Percentiles rank a stretch among this genome's conserved stretches.
Conservation (phyloP, 2,329 filamentous ascomycete species). For the Alternaria sp. region DNA sequence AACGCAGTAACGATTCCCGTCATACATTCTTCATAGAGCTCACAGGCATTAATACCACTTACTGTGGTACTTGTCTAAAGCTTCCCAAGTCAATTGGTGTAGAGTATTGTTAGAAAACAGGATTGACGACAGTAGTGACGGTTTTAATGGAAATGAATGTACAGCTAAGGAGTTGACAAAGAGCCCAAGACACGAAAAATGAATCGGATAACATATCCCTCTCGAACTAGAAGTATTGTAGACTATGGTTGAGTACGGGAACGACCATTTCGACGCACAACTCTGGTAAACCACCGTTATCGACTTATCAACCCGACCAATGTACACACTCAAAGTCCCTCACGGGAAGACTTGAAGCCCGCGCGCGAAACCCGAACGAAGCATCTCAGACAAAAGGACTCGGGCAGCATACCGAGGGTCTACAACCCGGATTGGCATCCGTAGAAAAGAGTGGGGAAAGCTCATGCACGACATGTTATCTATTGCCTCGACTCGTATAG, state of each 20-base stretch:
- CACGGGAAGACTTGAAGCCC: neutral
- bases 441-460: neutral
- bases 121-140: neutral
- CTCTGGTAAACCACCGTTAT: neutral
- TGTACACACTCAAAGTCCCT: neutral
- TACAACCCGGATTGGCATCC: neutral
- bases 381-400: neutral
- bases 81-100: neutral
- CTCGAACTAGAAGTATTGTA: neutral
- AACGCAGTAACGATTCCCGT: neutral
- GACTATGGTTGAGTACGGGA: neutral
- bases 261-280: neutral
- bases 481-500: neutral
- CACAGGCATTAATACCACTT: neutral
- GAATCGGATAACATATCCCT: neutral
- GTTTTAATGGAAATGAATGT: neutral
- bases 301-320: neutral
- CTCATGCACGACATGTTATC: conserved; percentile 3
- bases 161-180: neutral
- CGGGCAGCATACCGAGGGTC: neutral
- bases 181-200: neutral
- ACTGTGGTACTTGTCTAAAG: neutral
- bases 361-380: neutral
- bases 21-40: neutral
- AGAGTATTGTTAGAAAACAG: neutral